A percentile compares a stretch with the other conserved stretches of the same genome.
Evolutionary conservation across 148 eudicot species (phyloP).

Genomic region (Nyssa sinensis): DNA sequence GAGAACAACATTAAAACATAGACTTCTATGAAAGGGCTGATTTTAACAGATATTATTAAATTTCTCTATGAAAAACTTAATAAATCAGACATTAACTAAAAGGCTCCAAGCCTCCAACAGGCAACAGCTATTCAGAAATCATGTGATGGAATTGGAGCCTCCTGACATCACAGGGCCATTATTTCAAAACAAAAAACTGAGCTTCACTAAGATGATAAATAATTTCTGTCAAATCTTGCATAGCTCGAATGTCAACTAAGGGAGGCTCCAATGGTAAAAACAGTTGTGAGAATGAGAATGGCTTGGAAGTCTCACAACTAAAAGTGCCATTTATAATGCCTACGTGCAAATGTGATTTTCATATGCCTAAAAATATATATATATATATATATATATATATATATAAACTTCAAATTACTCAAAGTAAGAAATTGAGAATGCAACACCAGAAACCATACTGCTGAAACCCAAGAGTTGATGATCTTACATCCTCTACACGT

Average conservation of each 20-base stretch:
- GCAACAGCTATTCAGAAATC: not conserved
- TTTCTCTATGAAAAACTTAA: not conserved
- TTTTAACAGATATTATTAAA: no score
- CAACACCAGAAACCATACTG: not conserved
- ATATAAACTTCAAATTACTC: not conserved
- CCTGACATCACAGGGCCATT: no score
- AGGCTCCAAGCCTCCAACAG: no score
- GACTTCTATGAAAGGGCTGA: not conserved
- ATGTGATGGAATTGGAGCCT: no score
- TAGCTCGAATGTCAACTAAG: not conserved
- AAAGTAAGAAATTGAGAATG: not conserved
- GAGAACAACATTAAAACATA: no score
- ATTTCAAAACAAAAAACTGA: no score
- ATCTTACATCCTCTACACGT: conserved; percentile 91
- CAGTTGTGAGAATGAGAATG: no score
- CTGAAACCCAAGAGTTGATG: not conserved
- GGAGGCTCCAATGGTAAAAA: not conserved
- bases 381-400: no score
- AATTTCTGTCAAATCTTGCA: not conserved
- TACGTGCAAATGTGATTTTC: not conserved
- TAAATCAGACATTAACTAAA: no score
- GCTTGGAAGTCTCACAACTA: not conserved
- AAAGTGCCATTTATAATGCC: not conserved
- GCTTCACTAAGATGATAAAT: no score
- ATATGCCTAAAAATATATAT: no score